Evolutionary conservation across 169 alveolate species (phyloP).

Genomic region (Perkinsus olseni): DNA sequence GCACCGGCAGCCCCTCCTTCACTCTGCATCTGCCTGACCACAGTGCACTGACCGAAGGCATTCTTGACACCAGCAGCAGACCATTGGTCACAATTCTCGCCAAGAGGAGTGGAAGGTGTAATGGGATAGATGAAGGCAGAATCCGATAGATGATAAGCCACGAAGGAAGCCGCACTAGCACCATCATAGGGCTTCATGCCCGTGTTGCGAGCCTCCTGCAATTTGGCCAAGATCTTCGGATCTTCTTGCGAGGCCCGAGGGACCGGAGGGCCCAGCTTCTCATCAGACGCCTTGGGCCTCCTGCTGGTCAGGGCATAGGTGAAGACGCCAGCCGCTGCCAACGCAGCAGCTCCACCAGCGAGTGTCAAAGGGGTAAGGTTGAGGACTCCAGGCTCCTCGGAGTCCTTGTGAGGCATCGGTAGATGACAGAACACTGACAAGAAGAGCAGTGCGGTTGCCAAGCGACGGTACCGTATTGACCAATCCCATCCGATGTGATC

Average conservation of each 20-base stretch:
- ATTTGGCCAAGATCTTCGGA: neutral
- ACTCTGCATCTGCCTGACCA: slow-evolving; percentile 49
- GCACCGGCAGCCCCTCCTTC: slow-evolving; percentile 56
- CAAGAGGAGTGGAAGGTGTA: slow-evolving; percentile 45
- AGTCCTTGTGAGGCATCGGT: neutral
- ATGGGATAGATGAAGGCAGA: slow-evolving; percentile 48
- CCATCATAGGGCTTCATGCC: slow-evolving; percentile 18
- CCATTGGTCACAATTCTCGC: slow-evolving; percentile 48
- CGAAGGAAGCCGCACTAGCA: slow-evolving; percentile 42
- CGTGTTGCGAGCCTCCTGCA: neutral
- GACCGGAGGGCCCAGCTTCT: neutral
- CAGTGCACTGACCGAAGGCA: slow-evolving; percentile 41
- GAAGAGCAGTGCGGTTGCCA: too few species aligned
- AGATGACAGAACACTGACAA: too few species aligned
- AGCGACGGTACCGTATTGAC: too few species aligned
- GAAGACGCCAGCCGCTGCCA: neutral
- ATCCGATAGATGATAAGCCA: slow-evolving; percentile 48
- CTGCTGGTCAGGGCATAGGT: neutral
- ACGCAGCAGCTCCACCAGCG: neutral
- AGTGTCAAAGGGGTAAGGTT: neutral
- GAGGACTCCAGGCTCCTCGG: neutral
- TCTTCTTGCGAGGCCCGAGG: neutral
- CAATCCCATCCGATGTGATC: too few species aligned
- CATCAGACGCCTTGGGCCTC: neutral
- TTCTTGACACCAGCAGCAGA: slow-evolving; percentile 36